A percentile compares a stretch with the other conserved stretches of the same genome.
Evolutionary conservation across 306 rosid genomes (phyloP).

Genomic region (Lathyrus aphaca): DNA sequence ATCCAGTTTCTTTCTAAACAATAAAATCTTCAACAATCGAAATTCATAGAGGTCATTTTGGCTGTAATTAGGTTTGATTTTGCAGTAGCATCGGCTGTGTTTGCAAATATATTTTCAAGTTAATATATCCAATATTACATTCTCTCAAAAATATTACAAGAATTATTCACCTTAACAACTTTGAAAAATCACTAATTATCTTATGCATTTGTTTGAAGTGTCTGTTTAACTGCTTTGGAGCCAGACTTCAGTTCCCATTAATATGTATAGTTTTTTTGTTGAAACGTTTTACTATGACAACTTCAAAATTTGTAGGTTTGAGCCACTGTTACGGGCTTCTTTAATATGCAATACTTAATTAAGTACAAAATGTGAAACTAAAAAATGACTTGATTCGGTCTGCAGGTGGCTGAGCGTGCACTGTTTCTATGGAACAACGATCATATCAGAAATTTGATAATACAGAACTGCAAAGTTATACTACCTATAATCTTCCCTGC

Average conservation of each 20-base stretch:
- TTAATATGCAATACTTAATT: not conserved
- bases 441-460: constrained; percentile 62
- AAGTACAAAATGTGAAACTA: constrained; percentile 14
- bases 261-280: not conserved
- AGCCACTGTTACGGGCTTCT: constrained; percentile 20
- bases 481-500: constrained; percentile 62
- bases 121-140: not conserved
- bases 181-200: not conserved
- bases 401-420: constrained; percentile 72
- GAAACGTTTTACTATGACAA: not conserved
- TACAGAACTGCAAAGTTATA: constrained; percentile 52
- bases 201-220: constrained; percentile 7
- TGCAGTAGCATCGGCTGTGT: not conserved
- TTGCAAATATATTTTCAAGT: not conserved
- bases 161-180: not conserved
- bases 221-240: not conserved
- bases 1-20: not conserved
- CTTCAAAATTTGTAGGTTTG: not conserved
- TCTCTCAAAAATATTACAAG: not conserved
- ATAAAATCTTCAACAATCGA: not conserved
- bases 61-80: not conserved
- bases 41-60: not conserved
- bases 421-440: constrained; percentile 71
- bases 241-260: not conserved
- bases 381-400: constrained; percentile 24